phyloP scores from a whole-genome alignment of 2,329 filamentous ascomycete genomes.

The Fusarium sp. region DNA sequence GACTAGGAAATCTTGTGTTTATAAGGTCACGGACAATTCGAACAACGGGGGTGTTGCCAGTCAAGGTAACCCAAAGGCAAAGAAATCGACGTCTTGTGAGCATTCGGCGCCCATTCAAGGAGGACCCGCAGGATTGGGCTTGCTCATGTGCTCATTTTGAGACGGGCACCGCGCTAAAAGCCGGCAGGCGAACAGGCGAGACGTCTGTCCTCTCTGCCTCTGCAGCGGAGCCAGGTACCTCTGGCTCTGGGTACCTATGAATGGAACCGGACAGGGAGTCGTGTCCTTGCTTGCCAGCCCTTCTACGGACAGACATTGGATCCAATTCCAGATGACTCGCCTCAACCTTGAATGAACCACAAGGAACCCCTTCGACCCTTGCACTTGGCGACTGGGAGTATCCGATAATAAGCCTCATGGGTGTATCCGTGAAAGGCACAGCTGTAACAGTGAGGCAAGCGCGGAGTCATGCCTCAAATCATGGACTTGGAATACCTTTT shows the following conservation, averaged over 20 bases:
- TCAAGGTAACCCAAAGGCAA: conserved; percentile 17
- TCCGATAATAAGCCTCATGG: neutral
- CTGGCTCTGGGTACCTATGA: neutral
- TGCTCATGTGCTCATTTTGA: conserved; percentile 62
- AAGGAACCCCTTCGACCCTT: neutral
- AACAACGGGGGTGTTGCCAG: neutral
- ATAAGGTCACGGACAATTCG: conserved; percentile 5
- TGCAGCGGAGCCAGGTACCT: conserved; percentile 14
- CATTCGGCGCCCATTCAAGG: conserved; percentile 31
- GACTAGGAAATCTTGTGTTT: neutral
- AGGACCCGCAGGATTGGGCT: conserved; percentile 55
- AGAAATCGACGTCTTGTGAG: conserved; percentile 38
- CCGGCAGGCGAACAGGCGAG: conserved; percentile 25
- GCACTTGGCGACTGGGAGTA: neutral
- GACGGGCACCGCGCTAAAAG: conserved; percentile 46
- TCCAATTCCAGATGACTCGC: conserved; percentile 5
- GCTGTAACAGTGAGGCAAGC: neutral
- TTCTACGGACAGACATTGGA: neutral
- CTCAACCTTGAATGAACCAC: conserved; percentile 9
- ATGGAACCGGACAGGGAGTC: conserved; percentile 14
- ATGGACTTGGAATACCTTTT: neutral
- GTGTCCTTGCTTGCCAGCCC: neutral
- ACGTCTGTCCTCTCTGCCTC: conserved; percentile 4
- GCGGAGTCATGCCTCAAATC: neutral
- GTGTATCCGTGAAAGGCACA: neutral